Conservation (phyloP, 1,284 basidiomycete species). For the Lignosus rhinocerotis region DNA sequence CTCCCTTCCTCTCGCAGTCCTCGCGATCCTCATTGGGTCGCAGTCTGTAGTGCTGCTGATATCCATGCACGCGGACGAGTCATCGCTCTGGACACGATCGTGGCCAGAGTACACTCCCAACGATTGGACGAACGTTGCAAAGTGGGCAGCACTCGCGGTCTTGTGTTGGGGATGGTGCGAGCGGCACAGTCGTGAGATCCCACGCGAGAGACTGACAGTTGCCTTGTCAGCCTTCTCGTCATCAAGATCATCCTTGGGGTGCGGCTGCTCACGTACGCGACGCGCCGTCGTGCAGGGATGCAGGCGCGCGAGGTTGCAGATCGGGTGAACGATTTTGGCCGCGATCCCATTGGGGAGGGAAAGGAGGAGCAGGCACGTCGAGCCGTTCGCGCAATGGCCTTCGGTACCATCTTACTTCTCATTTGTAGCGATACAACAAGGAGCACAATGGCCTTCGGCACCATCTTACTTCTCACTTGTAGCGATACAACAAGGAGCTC, state of each 20-base stretch:
- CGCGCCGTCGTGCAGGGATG: slow-evolving; percentile 73
- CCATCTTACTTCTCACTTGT: not conserved
- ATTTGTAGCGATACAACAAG: slow-evolving; percentile 70
- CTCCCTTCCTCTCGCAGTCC: slow-evolving; percentile 87
- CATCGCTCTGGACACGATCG: slow-evolving; percentile 40
- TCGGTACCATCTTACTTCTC: not conserved
- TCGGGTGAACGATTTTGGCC: slow-evolving; percentile 79
- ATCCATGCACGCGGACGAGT: slow-evolving; percentile 44
- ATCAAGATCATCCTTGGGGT: slow-evolving; percentile 90
- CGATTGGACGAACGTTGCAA: slow-evolving; percentile 56
- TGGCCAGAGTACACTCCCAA: slow-evolving; percentile 41
- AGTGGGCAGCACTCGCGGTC: slow-evolving; percentile 64
- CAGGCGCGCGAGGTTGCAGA: slow-evolving; percentile 72
- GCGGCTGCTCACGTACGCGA: slow-evolving; percentile 83
- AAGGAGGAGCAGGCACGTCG: slow-evolving; percentile 75
- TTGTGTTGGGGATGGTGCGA: slow-evolving; percentile 82
- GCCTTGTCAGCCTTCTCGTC: slow-evolving; percentile 62
- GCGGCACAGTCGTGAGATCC: not conserved
- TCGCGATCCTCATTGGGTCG: slow-evolving; percentile 85
- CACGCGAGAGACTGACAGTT: not conserved
- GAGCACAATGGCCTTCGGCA: slow-evolving; percentile 39
- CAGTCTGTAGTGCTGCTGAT: slow-evolving; percentile 77
- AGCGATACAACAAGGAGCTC: slow-evolving; percentile 82
- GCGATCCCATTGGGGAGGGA: slow-evolving; percentile 86
- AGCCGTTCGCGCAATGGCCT: not conserved